These are phyloP conservation scores for Nakaseomyces bracarensis DNA, from an alignment of 1,139 yeast species.

Conservation along the genomic window DNA sequence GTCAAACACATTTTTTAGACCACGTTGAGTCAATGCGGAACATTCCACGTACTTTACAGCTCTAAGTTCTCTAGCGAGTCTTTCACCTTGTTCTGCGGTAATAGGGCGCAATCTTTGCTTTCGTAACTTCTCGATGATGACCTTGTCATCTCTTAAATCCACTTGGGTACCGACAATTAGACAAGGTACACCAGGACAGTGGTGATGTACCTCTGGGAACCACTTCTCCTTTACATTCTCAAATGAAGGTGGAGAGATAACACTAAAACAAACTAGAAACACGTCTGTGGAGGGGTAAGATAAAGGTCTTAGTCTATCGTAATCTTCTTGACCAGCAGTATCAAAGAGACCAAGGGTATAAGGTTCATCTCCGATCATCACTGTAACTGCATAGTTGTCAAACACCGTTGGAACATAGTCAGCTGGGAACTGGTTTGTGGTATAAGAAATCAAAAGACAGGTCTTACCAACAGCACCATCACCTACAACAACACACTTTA, in stretches of 20 bases:
- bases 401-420: constrained; percentile 85
- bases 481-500: constrained; percentile 92
- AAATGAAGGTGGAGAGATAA: constrained; percentile 89
- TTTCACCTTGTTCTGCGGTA: constrained; percentile 77
- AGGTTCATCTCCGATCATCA: constrained; percentile 95
- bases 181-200: constrained; percentile 94
- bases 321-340: constrained; percentile 98
- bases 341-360: constrained; percentile 90
- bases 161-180: constrained; percentile 91
- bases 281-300: constrained; percentile 95
- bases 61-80: constrained; percentile 80
- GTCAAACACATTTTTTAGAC: constrained; percentile 87
- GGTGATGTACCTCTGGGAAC: constrained; percentile 96
- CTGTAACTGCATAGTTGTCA: constrained; percentile 95
- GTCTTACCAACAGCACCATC: constrained; percentile 97
- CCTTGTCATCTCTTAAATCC: constrained; percentile 86
- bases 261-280: constrained; percentile 85
- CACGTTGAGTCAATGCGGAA: constrained; percentile 93
- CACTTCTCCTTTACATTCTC: constrained; percentile 95
- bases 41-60: constrained; percentile 97
- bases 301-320: constrained; percentile 89
- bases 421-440: constrained; percentile 77
- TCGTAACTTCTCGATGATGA: constrained; percentile 74
- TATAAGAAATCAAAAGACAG: constrained; percentile 78
- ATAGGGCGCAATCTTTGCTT: constrained; percentile 85